phyloP scores from a whole-genome alignment of 176 grass and related monocot genomes.

The Rhynchospora pubera region DNA sequence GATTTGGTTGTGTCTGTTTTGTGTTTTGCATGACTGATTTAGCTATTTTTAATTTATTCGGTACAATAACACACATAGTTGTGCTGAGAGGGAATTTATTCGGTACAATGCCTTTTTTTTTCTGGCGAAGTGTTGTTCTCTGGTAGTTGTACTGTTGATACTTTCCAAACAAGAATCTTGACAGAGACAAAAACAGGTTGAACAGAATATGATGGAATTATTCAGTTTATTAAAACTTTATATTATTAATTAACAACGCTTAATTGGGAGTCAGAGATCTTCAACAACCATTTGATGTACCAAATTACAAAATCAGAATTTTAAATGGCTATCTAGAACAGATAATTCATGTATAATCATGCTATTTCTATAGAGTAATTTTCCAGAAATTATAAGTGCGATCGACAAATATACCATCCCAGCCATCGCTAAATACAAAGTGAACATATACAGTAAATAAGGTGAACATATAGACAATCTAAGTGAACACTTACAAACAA shows the following conservation, averaged over 20 bases:
- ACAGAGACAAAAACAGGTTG: background rate
- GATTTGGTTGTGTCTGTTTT: background rate
- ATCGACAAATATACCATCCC: no score
- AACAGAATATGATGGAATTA: background rate
- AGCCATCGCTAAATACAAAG: no score
- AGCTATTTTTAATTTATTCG: background rate
- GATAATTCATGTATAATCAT: no score
- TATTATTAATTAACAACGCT: background rate
- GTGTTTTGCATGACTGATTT: background rate
- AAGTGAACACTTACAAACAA: no score
- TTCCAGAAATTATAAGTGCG: no score
- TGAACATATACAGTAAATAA: no score
- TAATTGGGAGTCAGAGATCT: background rate
- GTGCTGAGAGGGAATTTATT: no score
- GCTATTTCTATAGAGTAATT: no score
- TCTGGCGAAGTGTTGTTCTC: conserved; percentile 13
- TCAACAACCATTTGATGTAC: background rate
- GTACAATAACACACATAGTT: background rate
- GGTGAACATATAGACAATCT: no score
- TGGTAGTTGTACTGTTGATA: conserved; percentile 6
- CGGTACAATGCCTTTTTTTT: background rate
- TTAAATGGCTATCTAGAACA: background rate
- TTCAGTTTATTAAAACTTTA: background rate
- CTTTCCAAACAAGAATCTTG: conserved; percentile 13
- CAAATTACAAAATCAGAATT: background rate